phyloP scores from a whole-genome alignment of 257 asterid species.

The Knoxia roxburghii region DNA sequence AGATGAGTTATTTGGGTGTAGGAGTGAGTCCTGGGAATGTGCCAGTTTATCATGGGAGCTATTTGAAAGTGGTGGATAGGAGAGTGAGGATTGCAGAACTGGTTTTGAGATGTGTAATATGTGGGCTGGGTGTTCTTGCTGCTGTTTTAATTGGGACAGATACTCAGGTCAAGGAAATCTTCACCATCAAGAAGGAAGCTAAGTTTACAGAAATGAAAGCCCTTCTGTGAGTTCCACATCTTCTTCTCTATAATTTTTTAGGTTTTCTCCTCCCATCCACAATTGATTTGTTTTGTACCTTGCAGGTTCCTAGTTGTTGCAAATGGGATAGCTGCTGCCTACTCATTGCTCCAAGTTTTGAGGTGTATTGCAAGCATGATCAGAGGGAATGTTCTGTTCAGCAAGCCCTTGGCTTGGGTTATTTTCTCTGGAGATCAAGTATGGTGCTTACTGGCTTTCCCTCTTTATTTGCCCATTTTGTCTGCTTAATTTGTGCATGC shows the following conservation, averaged over 20 bases:
- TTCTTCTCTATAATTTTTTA: not conserved
- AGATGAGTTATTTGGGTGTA: conserved; percentile 76
- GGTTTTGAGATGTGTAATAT: conserved; percentile 59
- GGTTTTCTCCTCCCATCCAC: not conserved
- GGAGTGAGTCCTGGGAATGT: conserved; percentile 98
- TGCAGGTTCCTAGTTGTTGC: conserved; percentile 80
- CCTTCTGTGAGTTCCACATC: conserved; percentile 55
- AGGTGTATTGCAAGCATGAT: conserved; percentile 78
- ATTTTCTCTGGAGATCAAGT: conserved; percentile 99
- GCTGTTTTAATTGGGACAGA: conserved; percentile 76
- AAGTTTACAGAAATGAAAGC: conserved; percentile 91
- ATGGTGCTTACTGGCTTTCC: not conserved
- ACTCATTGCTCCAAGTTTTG: conserved; percentile 66
- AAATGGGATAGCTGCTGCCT: conserved; percentile 81
- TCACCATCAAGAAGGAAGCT: conserved; percentile 74
- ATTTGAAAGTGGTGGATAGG: conserved; percentile 62
- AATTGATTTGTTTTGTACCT: not conserved
- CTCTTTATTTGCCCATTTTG: too few species aligned
- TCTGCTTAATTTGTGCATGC: too few species aligned
- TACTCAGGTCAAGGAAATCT: conserved; percentile 73
- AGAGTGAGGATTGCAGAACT: conserved; percentile 68
- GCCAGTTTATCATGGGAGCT: conserved; percentile 71
- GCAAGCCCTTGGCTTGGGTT: conserved; percentile 93
- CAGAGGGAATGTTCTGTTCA: conserved; percentile 79
- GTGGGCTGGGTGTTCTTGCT: conserved; percentile 58